Evolutionary conservation across 805 yeast genomes (phyloP).

Genomic region (Clavispora fructus): DNA sequence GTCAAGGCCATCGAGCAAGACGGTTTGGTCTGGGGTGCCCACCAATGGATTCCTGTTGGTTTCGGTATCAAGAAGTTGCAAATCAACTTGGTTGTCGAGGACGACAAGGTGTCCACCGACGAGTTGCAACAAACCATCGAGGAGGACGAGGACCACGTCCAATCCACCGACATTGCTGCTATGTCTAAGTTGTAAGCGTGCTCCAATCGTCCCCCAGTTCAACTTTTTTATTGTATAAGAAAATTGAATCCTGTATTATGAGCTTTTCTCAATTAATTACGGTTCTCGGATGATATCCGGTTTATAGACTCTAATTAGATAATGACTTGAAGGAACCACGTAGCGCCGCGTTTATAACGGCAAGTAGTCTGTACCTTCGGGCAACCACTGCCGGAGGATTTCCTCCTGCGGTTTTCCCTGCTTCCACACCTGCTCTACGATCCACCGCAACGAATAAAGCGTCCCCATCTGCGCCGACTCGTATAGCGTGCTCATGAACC

Average conservation of each 20-base stretch:
- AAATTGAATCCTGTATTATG: constrained; percentile 1
- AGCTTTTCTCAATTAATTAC: constrained; percentile 1
- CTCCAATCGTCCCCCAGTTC: constrained; percentile 1
- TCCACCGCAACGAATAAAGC: constrained; percentile 35
- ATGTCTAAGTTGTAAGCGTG: constrained; percentile 83
- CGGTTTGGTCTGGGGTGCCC: constrained; percentile 98
- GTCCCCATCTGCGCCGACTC: constrained; percentile 53
- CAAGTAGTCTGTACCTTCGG: constrained; percentile 47
- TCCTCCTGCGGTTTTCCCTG: constrained; percentile 39
- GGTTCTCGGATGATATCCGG: neutral
- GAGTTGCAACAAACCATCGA: constrained; percentile 74
- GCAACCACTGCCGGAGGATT: constrained; percentile 44
- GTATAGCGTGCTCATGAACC: constrained; percentile 39
- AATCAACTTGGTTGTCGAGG: constrained; percentile 97
- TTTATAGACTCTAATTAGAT: neutral
- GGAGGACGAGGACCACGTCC: constrained; percentile 98
- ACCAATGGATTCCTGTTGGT: constrained; percentile 94
- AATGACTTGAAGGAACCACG: neutral
- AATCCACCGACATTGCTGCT: constrained; percentile 98
- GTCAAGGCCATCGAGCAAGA: constrained; percentile 84
- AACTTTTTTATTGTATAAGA: constrained; percentile 20
- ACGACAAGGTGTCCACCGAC: constrained; percentile 88
- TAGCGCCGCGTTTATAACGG: constrained; percentile 22
- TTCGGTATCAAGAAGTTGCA: constrained; percentile 99
- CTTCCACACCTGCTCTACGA: constrained; percentile 45